phyloP scores from a whole-genome alignment of 2,329 filamentous ascomycete species.

The Aspergillus fumigatus region DNA sequence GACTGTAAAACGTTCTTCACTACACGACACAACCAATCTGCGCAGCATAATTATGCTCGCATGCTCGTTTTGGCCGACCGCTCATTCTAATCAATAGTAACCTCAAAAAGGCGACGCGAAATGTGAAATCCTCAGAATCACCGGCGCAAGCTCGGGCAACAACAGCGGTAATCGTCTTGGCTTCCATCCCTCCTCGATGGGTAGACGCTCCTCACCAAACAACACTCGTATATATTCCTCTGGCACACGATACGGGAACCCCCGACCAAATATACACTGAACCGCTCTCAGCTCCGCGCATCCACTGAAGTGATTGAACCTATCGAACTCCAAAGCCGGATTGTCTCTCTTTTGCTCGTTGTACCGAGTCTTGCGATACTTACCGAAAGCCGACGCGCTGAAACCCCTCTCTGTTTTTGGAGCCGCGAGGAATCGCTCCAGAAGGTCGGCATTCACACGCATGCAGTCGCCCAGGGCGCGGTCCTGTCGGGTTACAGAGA shows the following conservation, averaged over 20 bases:
- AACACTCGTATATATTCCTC: slow-evolving; percentile 10
- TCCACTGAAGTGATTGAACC: slow-evolving; percentile 5
- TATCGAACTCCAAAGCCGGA: slow-evolving; percentile 3
- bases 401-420: background rate
- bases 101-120: slow-evolving; percentile 12
- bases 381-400: slow-evolving; percentile 3
- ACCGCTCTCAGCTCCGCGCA: slow-evolving; percentile 10
- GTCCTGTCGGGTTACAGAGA: slow-evolving; percentile 14
- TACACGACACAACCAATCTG: background rate
- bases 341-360: slow-evolving; percentile 7
- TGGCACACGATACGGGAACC: slow-evolving; percentile 6
- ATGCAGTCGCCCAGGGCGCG: slow-evolving; percentile 12
- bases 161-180: slow-evolving; percentile 6
- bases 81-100: background rate
- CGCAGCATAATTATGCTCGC: background rate
- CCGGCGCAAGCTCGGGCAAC: slow-evolving; percentile 5
- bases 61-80: background rate
- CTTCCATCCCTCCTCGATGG: slow-evolving; percentile 13
- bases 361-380: slow-evolving; percentile 8
- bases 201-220: slow-evolving; percentile 14
- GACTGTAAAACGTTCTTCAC: too few species aligned
- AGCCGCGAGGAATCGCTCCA: slow-evolving; percentile 1
- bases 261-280: slow-evolving; percentile 9
- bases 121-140: slow-evolving; percentile 6
- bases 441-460: slow-evolving; percentile 1